Conservation (phyloP, 495 filamentous ascomycete species). For the Hypoxylon crocopeplum region DNA sequence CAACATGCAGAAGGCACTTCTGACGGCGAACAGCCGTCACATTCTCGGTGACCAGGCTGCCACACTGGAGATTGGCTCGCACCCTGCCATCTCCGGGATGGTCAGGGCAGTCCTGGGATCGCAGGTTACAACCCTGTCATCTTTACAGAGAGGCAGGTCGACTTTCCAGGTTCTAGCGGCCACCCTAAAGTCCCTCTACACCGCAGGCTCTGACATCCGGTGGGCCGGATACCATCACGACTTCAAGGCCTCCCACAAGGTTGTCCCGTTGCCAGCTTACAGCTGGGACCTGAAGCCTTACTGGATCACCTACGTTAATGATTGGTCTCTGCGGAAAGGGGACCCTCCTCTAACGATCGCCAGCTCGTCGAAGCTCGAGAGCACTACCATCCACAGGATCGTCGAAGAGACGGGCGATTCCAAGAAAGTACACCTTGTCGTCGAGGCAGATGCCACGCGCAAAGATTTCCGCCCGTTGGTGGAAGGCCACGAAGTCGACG, state of each 20-base stretch:
- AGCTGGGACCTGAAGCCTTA: constrained; percentile 72
- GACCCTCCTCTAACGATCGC: constrained; percentile 39
- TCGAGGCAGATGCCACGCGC: constrained; percentile 59
- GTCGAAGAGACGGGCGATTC: constrained; percentile 52
- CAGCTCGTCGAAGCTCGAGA: constrained; percentile 30
- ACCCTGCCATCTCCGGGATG: constrained; percentile 45
- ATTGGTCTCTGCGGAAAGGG: constrained; percentile 65
- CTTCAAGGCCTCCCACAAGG: constrained; percentile 56
- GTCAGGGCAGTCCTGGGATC: constrained; percentile 49
- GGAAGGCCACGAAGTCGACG: constrained; percentile 65
- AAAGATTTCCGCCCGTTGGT: constrained; percentile 56
- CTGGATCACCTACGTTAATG: constrained; percentile 70
- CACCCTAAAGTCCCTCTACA: not conserved
- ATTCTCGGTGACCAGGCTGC: not conserved
- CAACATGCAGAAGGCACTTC: not conserved
- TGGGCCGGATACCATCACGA: constrained; percentile 69
- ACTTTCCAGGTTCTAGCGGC: not conserved
- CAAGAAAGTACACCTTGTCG: constrained; percentile 49
- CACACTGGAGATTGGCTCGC: not conserved
- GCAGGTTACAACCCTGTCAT: constrained; percentile 21
- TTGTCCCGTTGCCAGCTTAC: constrained; percentile 67
- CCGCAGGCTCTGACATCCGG: constrained; percentile 41
- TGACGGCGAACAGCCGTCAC: not conserved
- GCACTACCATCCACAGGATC: constrained; percentile 41
- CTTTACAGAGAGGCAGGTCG: not conserved